These are phyloP conservation scores for Albophoma yamanashiensis DNA, from an alignment of 2,329 filamentous ascomycete genomes.

Conservation along the genomic window DNA sequence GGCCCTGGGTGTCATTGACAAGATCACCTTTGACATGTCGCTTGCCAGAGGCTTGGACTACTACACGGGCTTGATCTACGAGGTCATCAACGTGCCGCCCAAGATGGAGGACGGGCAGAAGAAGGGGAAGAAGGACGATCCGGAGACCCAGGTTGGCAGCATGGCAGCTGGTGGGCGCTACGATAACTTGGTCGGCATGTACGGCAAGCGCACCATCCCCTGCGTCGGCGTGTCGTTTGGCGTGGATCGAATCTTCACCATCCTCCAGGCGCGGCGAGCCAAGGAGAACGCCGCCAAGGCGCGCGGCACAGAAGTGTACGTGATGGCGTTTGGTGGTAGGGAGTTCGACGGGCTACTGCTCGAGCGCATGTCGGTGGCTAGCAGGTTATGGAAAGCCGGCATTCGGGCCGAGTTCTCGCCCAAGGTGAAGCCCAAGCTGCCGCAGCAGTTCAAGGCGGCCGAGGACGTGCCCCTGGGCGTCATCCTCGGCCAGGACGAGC, in stretches of 20 bases:
- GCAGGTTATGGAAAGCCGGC: slow-evolving; percentile 72
- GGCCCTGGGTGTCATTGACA: slow-evolving; percentile 60
- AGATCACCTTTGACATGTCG: slow-evolving; percentile 80
- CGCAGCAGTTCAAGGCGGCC: slow-evolving; percentile 83
- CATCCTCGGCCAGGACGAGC: slow-evolving; percentile 85
- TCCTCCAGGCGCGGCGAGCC: slow-evolving; percentile 68
- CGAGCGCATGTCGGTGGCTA: slow-evolving; percentile 74
- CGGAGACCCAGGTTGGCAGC: slow-evolving; percentile 60
- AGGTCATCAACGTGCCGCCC: slow-evolving; percentile 61
- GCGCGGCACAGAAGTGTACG: slow-evolving; percentile 65
- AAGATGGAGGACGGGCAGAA: slow-evolving; percentile 22
- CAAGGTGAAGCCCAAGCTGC: slow-evolving; percentile 85
- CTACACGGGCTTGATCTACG: slow-evolving; percentile 85
- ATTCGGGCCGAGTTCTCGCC: slow-evolving; percentile 76
- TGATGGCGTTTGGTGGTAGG: slow-evolving; percentile 91
- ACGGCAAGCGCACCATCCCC: slow-evolving; percentile 72
- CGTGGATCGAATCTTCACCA: slow-evolving; percentile 89
- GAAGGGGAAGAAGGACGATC: slow-evolving; percentile 39
- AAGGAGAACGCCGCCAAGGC: slow-evolving; percentile 51
- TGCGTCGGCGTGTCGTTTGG: slow-evolving; percentile 68
- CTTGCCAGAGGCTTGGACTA: slow-evolving; percentile 88
- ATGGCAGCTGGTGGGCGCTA: slow-evolving; percentile 86
- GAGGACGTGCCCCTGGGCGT: slow-evolving; percentile 81
- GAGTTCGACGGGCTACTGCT: slow-evolving; percentile 70
- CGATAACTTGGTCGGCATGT: slow-evolving; percentile 91